These are phyloP conservation scores for Furcasterigmium furcatum DNA, from an alignment of 2,329 filamentous ascomycete genomes.

Conservation along the genomic window DNA sequence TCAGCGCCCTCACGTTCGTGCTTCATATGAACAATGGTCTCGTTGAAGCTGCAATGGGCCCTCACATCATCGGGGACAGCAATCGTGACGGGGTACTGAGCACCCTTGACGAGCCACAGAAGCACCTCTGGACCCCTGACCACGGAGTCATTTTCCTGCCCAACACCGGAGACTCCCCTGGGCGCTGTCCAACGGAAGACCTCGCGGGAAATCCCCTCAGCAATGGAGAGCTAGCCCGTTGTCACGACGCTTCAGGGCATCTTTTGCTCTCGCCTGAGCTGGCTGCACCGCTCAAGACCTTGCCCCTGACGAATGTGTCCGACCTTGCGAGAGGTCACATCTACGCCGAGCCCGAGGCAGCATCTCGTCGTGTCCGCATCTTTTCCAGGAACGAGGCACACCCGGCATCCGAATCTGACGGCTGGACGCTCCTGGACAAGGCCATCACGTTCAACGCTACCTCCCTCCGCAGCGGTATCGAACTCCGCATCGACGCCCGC, in stretches of 20 bases:
- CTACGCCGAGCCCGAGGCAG: slow-evolving; percentile 4
- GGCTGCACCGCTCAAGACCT: slow-evolving; percentile 26
- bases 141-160: slow-evolving; percentile 30
- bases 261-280: slow-evolving; percentile 22
- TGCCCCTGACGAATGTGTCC: slow-evolving; percentile 18
- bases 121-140: slow-evolving; percentile 16
- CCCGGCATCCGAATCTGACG: slow-evolving; percentile 11
- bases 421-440: slow-evolving; percentile 2
- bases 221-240: slow-evolving; percentile 22
- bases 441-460: slow-evolving; percentile 1
- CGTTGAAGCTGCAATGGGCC: not conserved
- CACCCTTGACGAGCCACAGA: slow-evolving; percentile 16
- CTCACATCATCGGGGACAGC: slow-evolving; percentile 19
- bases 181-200: slow-evolving; percentile 20
- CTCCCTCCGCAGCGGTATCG: slow-evolving; percentile 25
- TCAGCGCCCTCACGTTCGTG: not conserved
- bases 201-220: slow-evolving; percentile 7
- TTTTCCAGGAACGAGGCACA: slow-evolving; percentile 16
- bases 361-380: slow-evolving; percentile 17
- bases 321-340: slow-evolving; percentile 13
- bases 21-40: not conserved
- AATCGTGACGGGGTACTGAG: slow-evolving; percentile 31
- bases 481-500: slow-evolving; percentile 31
- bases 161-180: slow-evolving; percentile 28
- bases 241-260: slow-evolving; percentile 32